These are phyloP conservation scores for Phytophthora sansomeana DNA, from an alignment of 352 stramenopile species.

Conservation along the genomic window DNA sequence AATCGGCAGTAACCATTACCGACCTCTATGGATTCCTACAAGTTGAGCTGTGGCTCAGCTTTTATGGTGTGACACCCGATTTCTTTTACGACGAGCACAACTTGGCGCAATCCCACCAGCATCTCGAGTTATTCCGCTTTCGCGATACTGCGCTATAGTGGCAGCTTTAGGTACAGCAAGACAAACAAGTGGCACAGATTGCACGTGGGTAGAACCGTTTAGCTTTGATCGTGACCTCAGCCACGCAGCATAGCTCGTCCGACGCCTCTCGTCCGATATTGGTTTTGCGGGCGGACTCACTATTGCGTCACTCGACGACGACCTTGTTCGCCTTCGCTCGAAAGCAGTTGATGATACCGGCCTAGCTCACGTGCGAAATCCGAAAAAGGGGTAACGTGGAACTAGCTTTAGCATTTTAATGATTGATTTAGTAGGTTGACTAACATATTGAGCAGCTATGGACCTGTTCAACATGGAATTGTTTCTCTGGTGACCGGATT, in stretches of 20 bases:
- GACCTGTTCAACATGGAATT: slow-evolving; percentile 11
- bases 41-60: too few species aligned
- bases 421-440: too few species aligned
- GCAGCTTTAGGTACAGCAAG: too few species aligned
- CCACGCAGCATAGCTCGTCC: background rate
- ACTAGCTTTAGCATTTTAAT: background rate
- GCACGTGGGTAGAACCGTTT: background rate
- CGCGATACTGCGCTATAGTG: too few species aligned
- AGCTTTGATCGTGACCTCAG: background rate
- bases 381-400: background rate
- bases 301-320: background rate
- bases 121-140: too few species aligned
- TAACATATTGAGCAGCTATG: background rate
- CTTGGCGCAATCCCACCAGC: too few species aligned
- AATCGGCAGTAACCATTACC: too few species aligned
- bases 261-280: background rate
- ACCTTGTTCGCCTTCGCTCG: background rate
- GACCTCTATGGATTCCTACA: too few species aligned
- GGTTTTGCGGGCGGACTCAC: background rate
- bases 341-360: background rate
- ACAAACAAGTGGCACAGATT: too few species aligned
- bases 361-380: background rate
- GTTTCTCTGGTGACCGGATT: slow-evolving; percentile 9
- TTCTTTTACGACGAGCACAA: too few species aligned
- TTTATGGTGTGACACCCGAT: too few species aligned